Percentiles rank a stretch among this genome's conserved stretches.
phyloP scores from a whole-genome alignment of 495 filamentous ascomycete species.

The Lentithecium fluviatile region DNA sequence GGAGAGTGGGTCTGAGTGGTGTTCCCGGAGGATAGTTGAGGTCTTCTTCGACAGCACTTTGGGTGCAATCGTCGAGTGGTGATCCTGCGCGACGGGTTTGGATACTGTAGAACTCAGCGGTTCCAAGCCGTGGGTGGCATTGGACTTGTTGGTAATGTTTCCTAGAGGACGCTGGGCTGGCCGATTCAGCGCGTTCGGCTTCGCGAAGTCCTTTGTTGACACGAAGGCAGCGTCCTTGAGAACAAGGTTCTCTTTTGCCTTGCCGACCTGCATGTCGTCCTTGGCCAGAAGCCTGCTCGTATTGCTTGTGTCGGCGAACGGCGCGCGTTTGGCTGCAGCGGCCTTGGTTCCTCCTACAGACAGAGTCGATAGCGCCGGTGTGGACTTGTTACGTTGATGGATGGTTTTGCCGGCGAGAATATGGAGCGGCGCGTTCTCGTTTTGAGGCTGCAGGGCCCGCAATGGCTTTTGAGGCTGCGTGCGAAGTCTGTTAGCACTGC shows the following conservation, averaged over 20 bases:
- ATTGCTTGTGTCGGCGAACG: slow-evolving; percentile 80
- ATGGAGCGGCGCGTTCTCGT: slow-evolving; percentile 72
- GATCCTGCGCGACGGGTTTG: slow-evolving; percentile 12
- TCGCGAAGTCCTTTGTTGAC: slow-evolving; percentile 45
- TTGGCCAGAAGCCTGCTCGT: slow-evolving; percentile 52
- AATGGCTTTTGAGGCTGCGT: slow-evolving; percentile 70
- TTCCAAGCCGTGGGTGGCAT: slow-evolving; percentile 3
- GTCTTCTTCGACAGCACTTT: slow-evolving; percentile 60
- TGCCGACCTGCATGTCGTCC: slow-evolving; percentile 45
- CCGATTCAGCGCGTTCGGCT: slow-evolving; percentile 53
- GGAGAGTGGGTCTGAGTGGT: slow-evolving; percentile 9
- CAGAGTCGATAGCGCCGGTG: slow-evolving; percentile 60
- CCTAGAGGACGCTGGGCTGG: slow-evolving; percentile 65
- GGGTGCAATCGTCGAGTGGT: slow-evolving; percentile 28
- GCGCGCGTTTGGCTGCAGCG: slow-evolving; percentile 64
- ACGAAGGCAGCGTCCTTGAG: slow-evolving; percentile 49
- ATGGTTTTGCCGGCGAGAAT: slow-evolving; percentile 57
- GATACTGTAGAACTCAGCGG: slow-evolving; percentile 13
- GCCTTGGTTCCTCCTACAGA: slow-evolving; percentile 62
- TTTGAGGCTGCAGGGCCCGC: slow-evolving; percentile 59
- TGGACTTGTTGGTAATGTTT: slow-evolving; percentile 8
- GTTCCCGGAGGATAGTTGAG: slow-evolving; percentile 68
- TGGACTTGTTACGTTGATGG: slow-evolving; percentile 82
- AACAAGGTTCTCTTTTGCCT: slow-evolving; percentile 38
- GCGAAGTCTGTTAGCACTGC: slow-evolving; percentile 16